Evolutionary conservation across 1,284 basidiomycete species (phyloP).

Genomic region (Chalciporus sp.): DNA sequence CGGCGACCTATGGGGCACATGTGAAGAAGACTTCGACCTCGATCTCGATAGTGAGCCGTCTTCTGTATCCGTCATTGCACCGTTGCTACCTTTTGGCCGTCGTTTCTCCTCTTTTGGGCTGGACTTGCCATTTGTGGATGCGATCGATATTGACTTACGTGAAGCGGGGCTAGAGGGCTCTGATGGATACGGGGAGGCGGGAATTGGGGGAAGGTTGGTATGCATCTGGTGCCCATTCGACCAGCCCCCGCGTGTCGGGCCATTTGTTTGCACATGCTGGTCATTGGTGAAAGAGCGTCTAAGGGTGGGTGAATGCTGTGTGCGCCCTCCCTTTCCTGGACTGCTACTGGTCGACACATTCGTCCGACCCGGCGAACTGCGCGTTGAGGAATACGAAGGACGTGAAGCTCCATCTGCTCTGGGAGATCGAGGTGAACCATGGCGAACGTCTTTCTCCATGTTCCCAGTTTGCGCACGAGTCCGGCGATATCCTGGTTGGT

Average conservation of each 20-base stretch:
- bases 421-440: slow-evolving; percentile 27
- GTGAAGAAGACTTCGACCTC: slow-evolving; percentile 50
- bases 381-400: slow-evolving; percentile 31
- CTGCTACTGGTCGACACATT: slow-evolving; percentile 22
- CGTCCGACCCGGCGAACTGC: slow-evolving; percentile 34
- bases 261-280: slow-evolving; percentile 29
- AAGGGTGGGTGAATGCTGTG: slow-evolving; percentile 26
- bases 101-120: slow-evolving; percentile 31
- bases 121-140: slow-evolving; percentile 32
- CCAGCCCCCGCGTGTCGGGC: slow-evolving; percentile 24
- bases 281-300: slow-evolving; percentile 37
- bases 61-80: slow-evolving; percentile 30
- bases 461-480: slow-evolving; percentile 39
- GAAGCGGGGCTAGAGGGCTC: slow-evolving; percentile 40
- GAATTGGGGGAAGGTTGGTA: slow-evolving; percentile 38
- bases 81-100: slow-evolving; percentile 16
- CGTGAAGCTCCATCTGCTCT: slow-evolving; percentile 26
- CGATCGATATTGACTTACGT: slow-evolving; percentile 31
- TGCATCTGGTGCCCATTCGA: slow-evolving; percentile 28
- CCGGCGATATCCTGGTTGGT: slow-evolving; percentile 38
- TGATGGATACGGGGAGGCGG: slow-evolving; percentile 39
- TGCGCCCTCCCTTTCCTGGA: slow-evolving; percentile 21
- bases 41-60: slow-evolving; percentile 34
- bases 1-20: slow-evolving; percentile 47
- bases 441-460: slow-evolving; percentile 35